Base-by-base conservation (phyloP, 2,329 filamentous ascomycete genomes). In the Penicillium sp. region DNA sequence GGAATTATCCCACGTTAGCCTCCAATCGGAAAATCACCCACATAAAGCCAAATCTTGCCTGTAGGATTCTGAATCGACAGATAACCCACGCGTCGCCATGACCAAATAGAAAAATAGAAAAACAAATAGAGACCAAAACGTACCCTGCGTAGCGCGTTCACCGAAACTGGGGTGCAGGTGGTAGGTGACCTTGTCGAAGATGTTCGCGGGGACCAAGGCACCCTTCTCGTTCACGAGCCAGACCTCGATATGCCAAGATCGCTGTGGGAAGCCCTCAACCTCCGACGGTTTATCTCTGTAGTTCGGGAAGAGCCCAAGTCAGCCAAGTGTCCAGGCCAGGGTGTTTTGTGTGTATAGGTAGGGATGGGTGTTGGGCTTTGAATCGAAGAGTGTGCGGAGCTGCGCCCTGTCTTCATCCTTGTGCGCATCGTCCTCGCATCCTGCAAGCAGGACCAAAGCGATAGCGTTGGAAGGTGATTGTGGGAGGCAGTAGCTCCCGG, bases 91-190 rank as follows among this genome's bases (percentile, higher is more conserved):
- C 42, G 17, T 19, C 17, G 17, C n/a, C 35, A 37, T 17, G 31
- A 25, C 31, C 35, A 17, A 36, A 48, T 30, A 31, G 8, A 31
- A 31, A 31, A 22, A n/a, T n/a, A n/a, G n/a, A 17, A 17, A 17
- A 1, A 35, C 17, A 2, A 56, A 36, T 17, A 42, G 16, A 19
- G 22, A 55, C 17, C 4, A 53, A 53, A 28, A 80, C 88, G 66
- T 82, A 96, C 91, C 88, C 78, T 97, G 93, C 50, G 84, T 84
- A 16, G 90, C 75, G 44, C 81, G 88, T 67, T 92, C 89, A 51
- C 88, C 89, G 75, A 99, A 99, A 47, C 91, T 94, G 33, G 94
- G 93, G 75, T 99, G 94, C 30, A 99, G 84, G 69, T 90, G 89
- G 79, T 97, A 99, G 53, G 88, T 88, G 40, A 89, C 93, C 79